Base-by-base conservation (phyloP, 768 basidiomycete species). In the Mycena floridula region DNA sequence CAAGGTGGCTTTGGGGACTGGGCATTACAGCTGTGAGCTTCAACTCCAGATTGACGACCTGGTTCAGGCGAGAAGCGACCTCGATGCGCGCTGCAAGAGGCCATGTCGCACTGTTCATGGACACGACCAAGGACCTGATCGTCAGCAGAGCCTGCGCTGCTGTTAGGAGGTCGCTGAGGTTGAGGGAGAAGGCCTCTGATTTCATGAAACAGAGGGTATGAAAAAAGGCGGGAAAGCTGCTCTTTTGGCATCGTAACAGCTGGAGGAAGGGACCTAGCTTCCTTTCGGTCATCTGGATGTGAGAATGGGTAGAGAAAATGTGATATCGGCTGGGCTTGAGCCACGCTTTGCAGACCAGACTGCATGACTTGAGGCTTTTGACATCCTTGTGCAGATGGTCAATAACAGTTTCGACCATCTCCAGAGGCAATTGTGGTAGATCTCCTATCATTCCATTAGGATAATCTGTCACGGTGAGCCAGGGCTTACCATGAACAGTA, bases 331-430 rank as follows among this genome's bases (percentile, higher is more conserved):
- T 60, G 23, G 62, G 55, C 16, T 51, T 46, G 25, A 63, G 49
- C 63, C 64, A 67, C 46, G 58, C 58, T 1, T 55, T 54, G 50
- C 62, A 67, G 16, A 65, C 64, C 8, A 54, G 36, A 45, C 60
- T 54, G 49, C 64, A 65, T 8, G 38, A 37, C 5, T 55, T 54
- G 21, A 67, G 50, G 13, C 55, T 44, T 27, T 30, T 43, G 8
- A 52, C 32, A 45, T 64, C 62, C 44, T 40, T 27, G 30, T 55
- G 55, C 11, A 65, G 56, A 43, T 61, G 57, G 53, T 63, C 64
- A 45, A 67, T 64, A 43, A 67, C 57, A 27, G 48, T 40, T 45
- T 67, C 65, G n/a, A 55, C 61, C 44, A 67, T 53, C 49, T 67
- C 65, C 42, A 12, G 59, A 69, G 27, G 38, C 32, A 35, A 35